These are phyloP conservation scores for Perkinsus marinus DNA, from an alignment of 169 alveolate species.

Conservation along the genomic window DNA sequence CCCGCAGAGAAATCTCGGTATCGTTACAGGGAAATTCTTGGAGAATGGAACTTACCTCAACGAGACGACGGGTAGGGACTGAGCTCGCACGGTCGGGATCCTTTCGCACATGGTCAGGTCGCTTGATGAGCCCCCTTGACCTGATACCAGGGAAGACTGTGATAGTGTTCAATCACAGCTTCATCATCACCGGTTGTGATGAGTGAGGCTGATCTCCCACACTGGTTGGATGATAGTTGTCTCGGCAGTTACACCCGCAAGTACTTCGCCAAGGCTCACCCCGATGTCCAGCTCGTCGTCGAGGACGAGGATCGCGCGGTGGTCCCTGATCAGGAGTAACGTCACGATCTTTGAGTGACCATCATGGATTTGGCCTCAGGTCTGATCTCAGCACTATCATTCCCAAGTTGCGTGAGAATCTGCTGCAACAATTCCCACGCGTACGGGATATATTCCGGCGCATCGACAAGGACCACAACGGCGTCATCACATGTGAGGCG, in stretches of 20 bases:
- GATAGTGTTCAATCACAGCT: neutral
- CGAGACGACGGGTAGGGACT: neutral
- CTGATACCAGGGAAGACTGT: neutral
- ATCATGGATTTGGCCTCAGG: neutral
- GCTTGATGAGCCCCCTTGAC: neutral
- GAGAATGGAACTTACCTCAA: slow-evolving; percentile 10
- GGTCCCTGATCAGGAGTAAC: neutral
- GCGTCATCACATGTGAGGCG: neutral
- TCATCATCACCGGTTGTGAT: neutral
- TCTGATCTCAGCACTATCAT: neutral
- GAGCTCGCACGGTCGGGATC: neutral
- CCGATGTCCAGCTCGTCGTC: neutral
- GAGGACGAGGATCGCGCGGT: neutral
- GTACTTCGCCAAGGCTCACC: neutral
- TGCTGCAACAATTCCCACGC: neutral
- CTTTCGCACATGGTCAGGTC: neutral
- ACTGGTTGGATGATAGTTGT: neutral
- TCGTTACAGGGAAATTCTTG: slow-evolving; percentile 13
- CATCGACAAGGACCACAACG: neutral
- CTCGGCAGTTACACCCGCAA: neutral
- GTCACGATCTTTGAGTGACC: neutral
- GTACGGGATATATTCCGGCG: neutral
- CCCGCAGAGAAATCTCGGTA: slow-evolving; percentile 1
- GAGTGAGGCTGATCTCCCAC: neutral
- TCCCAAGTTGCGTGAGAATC: neutral